These are phyloP conservation scores for Alternaria panax DNA, from an alignment of 2,329 filamentous ascomycete genomes.

Conservation along the genomic window DNA sequence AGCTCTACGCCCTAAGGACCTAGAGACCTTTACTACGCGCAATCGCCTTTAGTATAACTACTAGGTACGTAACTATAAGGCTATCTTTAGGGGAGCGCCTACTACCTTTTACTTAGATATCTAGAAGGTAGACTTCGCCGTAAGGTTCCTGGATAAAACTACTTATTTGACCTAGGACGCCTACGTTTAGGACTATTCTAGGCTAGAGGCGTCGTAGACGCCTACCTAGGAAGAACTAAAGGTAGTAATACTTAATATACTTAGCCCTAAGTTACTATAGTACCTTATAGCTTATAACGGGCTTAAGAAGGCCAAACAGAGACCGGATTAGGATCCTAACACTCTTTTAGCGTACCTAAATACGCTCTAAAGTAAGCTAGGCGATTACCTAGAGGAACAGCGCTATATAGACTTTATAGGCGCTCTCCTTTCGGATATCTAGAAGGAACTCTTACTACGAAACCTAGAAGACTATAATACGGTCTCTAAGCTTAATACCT, in stretches of 20 bases:
- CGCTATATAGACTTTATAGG: not conserved
- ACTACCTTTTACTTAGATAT: not conserved
- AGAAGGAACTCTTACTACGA: not conserved
- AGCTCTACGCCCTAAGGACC: not conserved
- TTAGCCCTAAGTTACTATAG: not conserved
- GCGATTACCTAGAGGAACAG: not conserved
- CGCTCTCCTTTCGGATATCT: not conserved
- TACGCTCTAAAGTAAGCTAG: not conserved
- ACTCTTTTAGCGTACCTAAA: not conserved
- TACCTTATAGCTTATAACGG: not conserved
- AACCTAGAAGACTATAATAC: not conserved
- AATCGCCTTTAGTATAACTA: not conserved
- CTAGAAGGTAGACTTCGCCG: not conserved
- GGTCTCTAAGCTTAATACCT: not conserved
- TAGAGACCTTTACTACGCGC: not conserved
- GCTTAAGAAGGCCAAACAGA: not conserved
- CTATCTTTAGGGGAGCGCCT: not conserved
- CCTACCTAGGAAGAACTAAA: not conserved
- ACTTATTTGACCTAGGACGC: not conserved
- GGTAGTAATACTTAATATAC: not conserved
- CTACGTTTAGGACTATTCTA: not conserved
- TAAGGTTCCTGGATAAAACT: not conserved
- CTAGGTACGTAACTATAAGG: not conserved
- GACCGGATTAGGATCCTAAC: not conserved
- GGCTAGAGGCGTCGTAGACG: not conserved